Base-by-base conservation (phyloP, 805 yeast species). In the Hanseniaspora thailandica region DNA sequence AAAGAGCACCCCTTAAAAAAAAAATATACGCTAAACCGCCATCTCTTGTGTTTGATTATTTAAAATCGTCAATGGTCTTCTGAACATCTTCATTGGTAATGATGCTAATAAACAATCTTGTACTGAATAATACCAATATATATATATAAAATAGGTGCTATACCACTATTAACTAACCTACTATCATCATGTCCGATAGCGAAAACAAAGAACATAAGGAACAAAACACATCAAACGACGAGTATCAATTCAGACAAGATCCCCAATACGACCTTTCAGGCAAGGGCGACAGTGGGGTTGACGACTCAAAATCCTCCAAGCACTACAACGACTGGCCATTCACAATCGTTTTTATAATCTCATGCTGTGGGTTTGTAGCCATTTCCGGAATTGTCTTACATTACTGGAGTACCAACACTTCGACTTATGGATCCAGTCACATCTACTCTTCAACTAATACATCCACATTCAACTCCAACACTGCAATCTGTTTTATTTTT, bases 401-500 rank as follows among this genome's bases (percentile, higher is more conserved):
- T 57, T 82, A 84, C 8, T 83, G 85, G 69, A 71, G 76, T 3
- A 59, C 69, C 19, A 77, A 79, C 3, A 76, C 76, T 76, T 13
- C 23, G 25, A 20, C 12, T 3, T 70, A 69, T 53, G 77, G 77
- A 55, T 90, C 89, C 5, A 67, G 77, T 23, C 78, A 83, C 4
- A 82, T 84, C 56, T 84, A 86, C 64, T 65, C 69, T 40, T 62
- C 74, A 6, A 60, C 64, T 12, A 71, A 76, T 52, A 63, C 75
- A n/a, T 82, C 84, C 60, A 76, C 88, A 0, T 65, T 86, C 65
- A 81, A 83, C 68, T 77, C 94, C 25, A 84, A 84, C 63, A 82
- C 95, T 5, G 76, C 84, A 9, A 72, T 86, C 44, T 66, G 87
- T 60, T 77, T 85, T 63, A 77, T 79, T 1, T 83, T 86, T 62